These are phyloP conservation scores for Carex myosuroides DNA, from an alignment of 176 grass and related monocot species.

Conservation along the genomic window DNA sequence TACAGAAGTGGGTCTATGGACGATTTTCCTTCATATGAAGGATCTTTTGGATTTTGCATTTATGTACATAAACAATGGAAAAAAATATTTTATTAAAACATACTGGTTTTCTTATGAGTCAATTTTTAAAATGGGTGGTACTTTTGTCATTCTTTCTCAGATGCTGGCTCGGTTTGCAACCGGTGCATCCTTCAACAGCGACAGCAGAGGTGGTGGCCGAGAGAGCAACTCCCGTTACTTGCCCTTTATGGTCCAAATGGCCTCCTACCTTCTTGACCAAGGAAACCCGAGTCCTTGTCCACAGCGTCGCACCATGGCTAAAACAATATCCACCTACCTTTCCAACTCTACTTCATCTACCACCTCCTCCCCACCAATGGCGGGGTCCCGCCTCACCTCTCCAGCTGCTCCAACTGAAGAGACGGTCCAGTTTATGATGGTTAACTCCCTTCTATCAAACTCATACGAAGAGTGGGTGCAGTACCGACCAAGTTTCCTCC, in stretches of 20 bases:
- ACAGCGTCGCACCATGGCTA: constrained; percentile 62
- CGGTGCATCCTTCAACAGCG: constrained; percentile 67
- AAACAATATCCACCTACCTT: constrained; percentile 49
- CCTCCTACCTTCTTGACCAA: constrained; percentile 65
- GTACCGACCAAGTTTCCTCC: constrained; percentile 65
- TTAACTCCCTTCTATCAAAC: constrained; percentile 77
- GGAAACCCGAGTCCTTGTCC: constrained; percentile 50
- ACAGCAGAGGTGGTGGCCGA: constrained; percentile 84
- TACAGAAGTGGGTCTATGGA: too few relatives aligned
- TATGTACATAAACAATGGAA: background rate
- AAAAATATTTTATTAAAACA: background rate
- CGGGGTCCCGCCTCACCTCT: constrained; percentile 43
- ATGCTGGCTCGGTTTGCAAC: constrained; percentile 98
- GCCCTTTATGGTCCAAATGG: constrained; percentile 97
- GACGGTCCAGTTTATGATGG: constrained; percentile 97
- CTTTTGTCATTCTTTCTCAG: constrained; percentile 68
- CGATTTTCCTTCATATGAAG: background rate
- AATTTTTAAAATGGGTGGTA: constrained; percentile 64
- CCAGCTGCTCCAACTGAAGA: constrained; percentile 48
- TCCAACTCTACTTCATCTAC: constrained; percentile 37
- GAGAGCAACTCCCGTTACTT: constrained; percentile 94
- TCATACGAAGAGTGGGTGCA: constrained; percentile 89
- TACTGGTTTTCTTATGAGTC: background rate
- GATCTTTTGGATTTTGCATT: background rate
- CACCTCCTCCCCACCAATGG: constrained; percentile 4